Evolutionary conservation across 2,329 filamentous ascomycete genomes (phyloP).

Genomic region (Epichloe scottii): DNA sequence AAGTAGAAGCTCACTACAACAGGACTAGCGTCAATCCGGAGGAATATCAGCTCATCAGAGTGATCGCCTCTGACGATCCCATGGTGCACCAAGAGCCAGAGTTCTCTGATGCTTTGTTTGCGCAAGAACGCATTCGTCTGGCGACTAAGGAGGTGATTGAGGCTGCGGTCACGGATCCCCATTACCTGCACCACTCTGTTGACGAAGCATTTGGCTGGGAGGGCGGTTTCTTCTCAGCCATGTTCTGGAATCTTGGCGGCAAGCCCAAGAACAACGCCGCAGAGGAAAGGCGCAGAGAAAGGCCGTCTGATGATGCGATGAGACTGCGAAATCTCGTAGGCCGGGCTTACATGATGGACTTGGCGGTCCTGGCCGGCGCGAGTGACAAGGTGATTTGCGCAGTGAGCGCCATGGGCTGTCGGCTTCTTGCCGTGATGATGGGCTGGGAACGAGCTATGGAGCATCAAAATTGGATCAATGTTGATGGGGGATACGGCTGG

Average conservation of each 20-base stretch:
- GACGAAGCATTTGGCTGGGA: slow-evolving; percentile 78
- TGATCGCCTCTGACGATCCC: slow-evolving; percentile 74
- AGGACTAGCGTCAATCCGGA: slow-evolving; percentile 25
- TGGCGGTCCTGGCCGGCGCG: slow-evolving; percentile 57
- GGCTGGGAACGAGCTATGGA: slow-evolving; percentile 62
- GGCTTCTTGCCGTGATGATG: slow-evolving; percentile 73
- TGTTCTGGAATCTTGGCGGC: slow-evolving; percentile 67
- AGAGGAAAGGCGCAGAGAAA: slow-evolving; percentile 14
- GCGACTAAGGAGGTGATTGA: slow-evolving; percentile 46
- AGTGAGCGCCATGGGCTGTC: slow-evolving; percentile 60
- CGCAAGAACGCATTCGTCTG: slow-evolving; percentile 66
- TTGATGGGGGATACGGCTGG: slow-evolving; percentile 62
- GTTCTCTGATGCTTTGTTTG: slow-evolving; percentile 43
- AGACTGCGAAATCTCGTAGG: slow-evolving; percentile 61
- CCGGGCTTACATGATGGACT: slow-evolving; percentile 69
- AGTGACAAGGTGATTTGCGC: slow-evolving; percentile 65
- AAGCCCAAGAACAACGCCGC: slow-evolving; percentile 28
- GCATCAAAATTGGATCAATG: slow-evolving; percentile 57
- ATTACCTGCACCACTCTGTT: slow-evolving; percentile 51
- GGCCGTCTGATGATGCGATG: slow-evolving; percentile 41
- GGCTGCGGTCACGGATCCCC: slow-evolving; percentile 28
- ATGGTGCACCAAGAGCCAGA: slow-evolving; percentile 57
- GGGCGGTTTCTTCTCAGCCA: slow-evolving; percentile 69
- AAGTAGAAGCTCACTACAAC: slow-evolving; percentile 39
- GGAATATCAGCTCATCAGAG: slow-evolving; percentile 31